phyloP scores from a whole-genome alignment of 2,329 filamentous ascomycete genomes.

The Pestalotiopsis sp. region DNA sequence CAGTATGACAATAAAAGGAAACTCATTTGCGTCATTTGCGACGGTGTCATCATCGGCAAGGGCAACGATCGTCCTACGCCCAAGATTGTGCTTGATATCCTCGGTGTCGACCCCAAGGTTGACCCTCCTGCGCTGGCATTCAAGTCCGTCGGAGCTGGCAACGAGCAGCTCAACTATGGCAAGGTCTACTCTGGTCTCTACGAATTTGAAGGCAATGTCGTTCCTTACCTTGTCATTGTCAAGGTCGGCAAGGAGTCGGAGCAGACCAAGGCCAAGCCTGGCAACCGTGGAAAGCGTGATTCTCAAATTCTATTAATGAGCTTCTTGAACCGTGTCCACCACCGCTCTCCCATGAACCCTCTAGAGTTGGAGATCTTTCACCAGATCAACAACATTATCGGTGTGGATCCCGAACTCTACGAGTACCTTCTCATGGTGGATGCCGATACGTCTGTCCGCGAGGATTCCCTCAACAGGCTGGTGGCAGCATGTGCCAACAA shows the following conservation, averaged over 20 bases:
- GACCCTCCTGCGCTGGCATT: constrained; percentile 93
- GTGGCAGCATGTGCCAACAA: constrained; percentile 93
- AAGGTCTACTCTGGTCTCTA: constrained; percentile 99
- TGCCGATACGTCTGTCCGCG: constrained; percentile 90
- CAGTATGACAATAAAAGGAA: constrained; percentile 99
- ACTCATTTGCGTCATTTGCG: constrained; percentile 93
- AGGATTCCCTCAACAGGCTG: constrained; percentile 89
- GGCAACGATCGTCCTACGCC: constrained; percentile 96
- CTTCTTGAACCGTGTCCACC: constrained; percentile 97
- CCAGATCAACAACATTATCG: constrained; percentile 98
- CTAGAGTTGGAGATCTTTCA: constrained; percentile 98
- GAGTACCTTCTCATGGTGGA: constrained; percentile 98
- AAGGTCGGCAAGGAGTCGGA: constrained; percentile 98
- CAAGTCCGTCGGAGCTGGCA: constrained; percentile 86
- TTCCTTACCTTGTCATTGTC: constrained; percentile 93
- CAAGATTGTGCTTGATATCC: constrained; percentile 95
- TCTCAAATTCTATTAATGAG: constrained; percentile 95
- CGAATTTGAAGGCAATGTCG: constrained; percentile 95
- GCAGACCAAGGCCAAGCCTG: constrained; percentile 86
- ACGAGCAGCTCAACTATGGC: constrained; percentile 94
- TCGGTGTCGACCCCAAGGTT: constrained; percentile 94
- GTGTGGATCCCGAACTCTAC: constrained; percentile 95
- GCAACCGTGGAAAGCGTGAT: constrained; percentile 97
- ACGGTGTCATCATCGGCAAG: constrained; percentile 93
- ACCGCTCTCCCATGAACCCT: constrained; percentile 90